Percentiles rank a stretch among this genome's conserved stretches.
Conservation (phyloP, 164 flowering plant genomes). For the Warburgia ugandensis region DNA sequence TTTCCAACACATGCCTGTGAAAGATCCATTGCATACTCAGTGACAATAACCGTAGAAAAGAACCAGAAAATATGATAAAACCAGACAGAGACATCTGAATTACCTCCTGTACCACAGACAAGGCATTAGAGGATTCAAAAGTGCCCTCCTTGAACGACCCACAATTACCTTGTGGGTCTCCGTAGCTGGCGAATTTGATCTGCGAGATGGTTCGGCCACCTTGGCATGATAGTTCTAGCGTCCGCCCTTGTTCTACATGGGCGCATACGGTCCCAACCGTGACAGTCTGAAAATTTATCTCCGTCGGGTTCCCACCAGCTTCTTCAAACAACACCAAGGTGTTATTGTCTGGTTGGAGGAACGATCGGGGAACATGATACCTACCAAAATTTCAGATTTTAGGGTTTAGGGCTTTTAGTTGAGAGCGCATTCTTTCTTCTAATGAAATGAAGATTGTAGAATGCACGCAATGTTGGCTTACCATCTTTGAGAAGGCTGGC, state of each 20-base stretch:
- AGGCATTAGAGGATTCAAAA: conserved; percentile 19
- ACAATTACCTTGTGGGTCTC: conserved; percentile 42
- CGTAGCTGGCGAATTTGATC: conserved; percentile 50
- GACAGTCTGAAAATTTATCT: conserved; percentile 37
- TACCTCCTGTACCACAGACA: conserved; percentile 21
- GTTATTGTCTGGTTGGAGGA: conserved; percentile 26
- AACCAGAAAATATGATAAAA: background rate
- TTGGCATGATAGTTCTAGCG: conserved; percentile 40
- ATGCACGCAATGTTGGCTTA: conserved; percentile 1
- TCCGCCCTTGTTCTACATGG: conserved; percentile 24
- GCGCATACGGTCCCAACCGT: conserved; percentile 32
- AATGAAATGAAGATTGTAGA: no score
- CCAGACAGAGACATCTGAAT: background rate
- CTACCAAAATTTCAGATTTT: conserved; percentile 9
- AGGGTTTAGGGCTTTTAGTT: no score
- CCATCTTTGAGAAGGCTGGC: conserved; percentile 68
- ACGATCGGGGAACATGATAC: conserved; percentile 64
- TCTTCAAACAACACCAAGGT: conserved; percentile 56
- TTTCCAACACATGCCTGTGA: conserved; percentile 55
- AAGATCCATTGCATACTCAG: no score
- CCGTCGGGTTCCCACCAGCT: conserved; percentile 46
- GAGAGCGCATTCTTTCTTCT: no score
- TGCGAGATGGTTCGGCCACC: conserved; percentile 27
- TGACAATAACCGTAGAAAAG: no score
- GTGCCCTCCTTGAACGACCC: conserved; percentile 37